Base-by-base conservation (phyloP, 2,329 filamentous ascomycete genomes). In the Alternaria novae-zelandiae region DNA sequence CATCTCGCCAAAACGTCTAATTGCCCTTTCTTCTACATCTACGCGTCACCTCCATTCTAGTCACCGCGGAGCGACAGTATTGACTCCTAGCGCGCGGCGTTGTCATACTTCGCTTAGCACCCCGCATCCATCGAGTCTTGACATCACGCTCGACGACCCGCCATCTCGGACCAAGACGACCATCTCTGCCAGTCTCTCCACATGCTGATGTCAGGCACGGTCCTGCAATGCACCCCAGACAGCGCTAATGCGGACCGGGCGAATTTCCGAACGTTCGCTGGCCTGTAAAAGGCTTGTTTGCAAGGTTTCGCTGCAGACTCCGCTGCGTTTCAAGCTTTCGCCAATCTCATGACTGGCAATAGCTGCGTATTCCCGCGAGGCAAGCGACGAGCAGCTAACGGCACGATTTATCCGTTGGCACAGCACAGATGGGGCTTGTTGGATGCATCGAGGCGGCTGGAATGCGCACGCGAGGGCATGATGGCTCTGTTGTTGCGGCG, bases 31-130 rank as follows among this genome's bases (percentile, higher is more conserved):
- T 13, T 23, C 49, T 23, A 51, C 28, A 51, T 51, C 28, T 21
- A 51, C 49, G 49, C 49, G 49, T 51, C 49, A 51, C 49, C 49
- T 36, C 28, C 7, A n/a, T 21, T 4, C 21, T 51, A 15, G 17
- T 1, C 7, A 10, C 49, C 20, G 28, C 49, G 49, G 49, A 51
- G 49, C 2, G 11, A 51, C 28, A 36, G 32, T 36, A 23, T 21
- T 41, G 20, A 36, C 2, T 62, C 84, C 20, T 51, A 51, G 49
- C 49, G 49, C 17, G 17, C 49, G 28, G 21, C 49, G 20, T 30
- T 51, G 13, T 51, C 46, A 53, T 28, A 36, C 23, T 56, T 68
- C 64, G 61, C 66, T 66, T 68, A 68, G 44, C 54, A 59, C 46
- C 57, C 63, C 61, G 44, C 50, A 65, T 53, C n/a, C 28, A 59